Base-by-base conservation (phyloP, 2,329 filamentous ascomycete genomes). In the Fusarium paranaense region DNA sequence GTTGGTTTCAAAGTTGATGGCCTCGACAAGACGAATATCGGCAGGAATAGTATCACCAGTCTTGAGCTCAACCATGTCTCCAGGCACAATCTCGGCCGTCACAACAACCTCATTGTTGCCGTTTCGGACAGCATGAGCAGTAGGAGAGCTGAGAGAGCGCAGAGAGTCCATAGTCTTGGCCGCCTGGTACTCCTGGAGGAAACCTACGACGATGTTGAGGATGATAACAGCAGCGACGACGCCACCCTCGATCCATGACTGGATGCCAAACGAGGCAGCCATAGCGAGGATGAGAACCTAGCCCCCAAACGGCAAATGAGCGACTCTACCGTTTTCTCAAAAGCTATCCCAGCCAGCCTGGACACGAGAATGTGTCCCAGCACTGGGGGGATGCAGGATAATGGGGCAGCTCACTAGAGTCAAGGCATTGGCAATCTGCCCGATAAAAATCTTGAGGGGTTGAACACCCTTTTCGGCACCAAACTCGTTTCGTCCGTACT, bases 361-460 rank as follows among this genome's bases (percentile, higher is more conserved):
- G 37, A 10, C 2, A 1, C 6, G 5, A 5, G 3, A 5, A 20
- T n/a, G 25, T 27, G 25, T 27, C 3, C 54, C 40, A 27, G 38
- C 27, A 7, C 40, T 52, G 47, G 22, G 20, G 57, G 50, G 62
- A 64, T 54, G 63, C 60, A 37, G 10, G n/a, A 11, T 18, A 38
- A 57, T 74, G 60, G 40, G 32, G 20, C 22, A 62, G 72, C 80
- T 78, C 78, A 91, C 91, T 81, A 93, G 80, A 73, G 90, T 93
- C 89, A 93, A 89, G 16, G 91, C 91, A 81, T 93, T 93, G 68
- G 90, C 90, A 62, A 93, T 85, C 78, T 94, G 91, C 35, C 88
- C 86, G 58, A 93, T 83, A 25, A 94, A 82, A 69, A 93, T 93
- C 78, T 92, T 91, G 64, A 87, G 74, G 32, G 89, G 87, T 64